Base-by-base conservation (phyloP, 1,139 yeast species). In the Yamadazyma diddensiae region DNA sequence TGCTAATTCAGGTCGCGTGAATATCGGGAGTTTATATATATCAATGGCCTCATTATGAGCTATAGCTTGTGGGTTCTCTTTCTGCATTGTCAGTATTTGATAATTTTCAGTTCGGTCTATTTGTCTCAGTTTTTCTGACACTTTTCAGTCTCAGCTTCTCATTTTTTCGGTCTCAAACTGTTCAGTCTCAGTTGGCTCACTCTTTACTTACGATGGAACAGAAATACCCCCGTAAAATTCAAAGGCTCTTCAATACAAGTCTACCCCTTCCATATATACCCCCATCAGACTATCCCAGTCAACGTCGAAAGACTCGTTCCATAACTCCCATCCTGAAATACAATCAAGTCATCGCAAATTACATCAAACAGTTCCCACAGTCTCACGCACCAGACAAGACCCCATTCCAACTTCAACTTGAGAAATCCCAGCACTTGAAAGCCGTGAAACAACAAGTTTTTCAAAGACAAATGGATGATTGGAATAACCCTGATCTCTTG, bases 211-310 rank as follows among this genome's bases (percentile, higher is more conserved):
- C 25, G 6, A 22, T 26, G 17, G 34, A 37, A 22, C 69, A 65
- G 30, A 77, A 75, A 52, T 79, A 80, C 42, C 90, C 95, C 1
- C 64, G 74, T 1, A 75, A 73, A 43, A 75, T 84, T 29, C 76
- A 79, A 33, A 69, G 70, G 49, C 70, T 86, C 28, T 87, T 87
- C 51, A 71, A 71, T 18, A 84, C 94, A 4, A 66, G 77, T 33
- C 80, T 83, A 4, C 94, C 94, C n/a, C 55, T 80, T 10, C 66
- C 70, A 21, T 74, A 67, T 45, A 50, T 70, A 2, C 62, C 59
- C 16, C 83, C 83, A 1, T 47, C 60, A 2, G 95, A 85, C 50
- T 59, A 64, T 31, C 69, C 77, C 1, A 73, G 77, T 0, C 70
- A 65, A 24, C 31, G 62, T 19, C 59, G 95, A 14, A 50, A 65